phyloP scores from a whole-genome alignment of 371 early-diverging fungal genomes.

The Chytridiales sp. region DNA sequence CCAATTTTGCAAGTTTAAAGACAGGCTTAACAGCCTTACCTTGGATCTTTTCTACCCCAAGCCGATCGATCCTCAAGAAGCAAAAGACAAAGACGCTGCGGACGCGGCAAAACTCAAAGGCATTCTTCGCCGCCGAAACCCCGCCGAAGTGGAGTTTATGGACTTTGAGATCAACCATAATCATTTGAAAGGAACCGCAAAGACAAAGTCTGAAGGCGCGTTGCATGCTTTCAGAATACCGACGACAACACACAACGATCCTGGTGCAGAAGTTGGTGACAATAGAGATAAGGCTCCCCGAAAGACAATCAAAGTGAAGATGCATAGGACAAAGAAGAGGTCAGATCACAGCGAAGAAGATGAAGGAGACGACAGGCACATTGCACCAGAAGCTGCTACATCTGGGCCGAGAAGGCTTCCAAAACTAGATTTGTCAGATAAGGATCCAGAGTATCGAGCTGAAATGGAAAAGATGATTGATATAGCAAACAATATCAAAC shows the following conservation, averaged over 20 bases:
- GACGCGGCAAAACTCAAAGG: not conserved
- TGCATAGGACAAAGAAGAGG: constrained; percentile 7
- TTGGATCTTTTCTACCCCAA: constrained; percentile 37
- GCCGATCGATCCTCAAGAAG: constrained; percentile 11
- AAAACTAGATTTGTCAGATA: too few species aligned
- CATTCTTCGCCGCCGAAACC: not conserved
- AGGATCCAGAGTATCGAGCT: too few species aligned
- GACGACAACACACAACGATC: not conserved
- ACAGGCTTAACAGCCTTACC: constrained; percentile 35
- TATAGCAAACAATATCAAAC: not conserved
- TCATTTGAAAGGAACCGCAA: constrained; percentile 35
- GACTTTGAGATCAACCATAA: constrained; percentile 29
- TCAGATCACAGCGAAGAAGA: not conserved
- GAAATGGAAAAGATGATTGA: not conserved
- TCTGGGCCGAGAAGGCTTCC: too few species aligned
- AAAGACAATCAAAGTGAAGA: constrained; percentile 19
- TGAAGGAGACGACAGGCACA: too few species aligned
- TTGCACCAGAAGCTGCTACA: too few species aligned
- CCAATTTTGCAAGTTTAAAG: constrained; percentile 32
- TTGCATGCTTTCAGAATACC: constrained; percentile 21
- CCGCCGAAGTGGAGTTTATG: not conserved
- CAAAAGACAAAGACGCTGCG: constrained; percentile 2
- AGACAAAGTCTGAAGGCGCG: constrained; percentile 40
- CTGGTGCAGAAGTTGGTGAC: not conserved
- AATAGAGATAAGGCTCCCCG: not conserved